Base-by-base conservation (phyloP, 345 rosid species). In the Nephelium lappaceum region DNA sequence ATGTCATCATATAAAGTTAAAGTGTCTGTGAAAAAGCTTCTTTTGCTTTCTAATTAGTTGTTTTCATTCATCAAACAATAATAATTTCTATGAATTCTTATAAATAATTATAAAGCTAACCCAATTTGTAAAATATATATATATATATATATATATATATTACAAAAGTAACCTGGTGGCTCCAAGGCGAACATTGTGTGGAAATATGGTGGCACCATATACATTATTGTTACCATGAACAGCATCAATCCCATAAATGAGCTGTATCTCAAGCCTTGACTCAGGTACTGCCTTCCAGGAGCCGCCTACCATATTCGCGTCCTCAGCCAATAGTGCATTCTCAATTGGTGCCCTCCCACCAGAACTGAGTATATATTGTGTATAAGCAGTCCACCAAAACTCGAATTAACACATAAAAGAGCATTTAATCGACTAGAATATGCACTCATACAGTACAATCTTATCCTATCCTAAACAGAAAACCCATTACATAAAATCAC, bases 121-220 rank as follows among this genome's bases (percentile, higher is more conserved):
- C 36, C 36, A 1, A n/a, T n/a, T n/a, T n/a, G n/a, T n/a, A n/a
- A n/a, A n/a, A n/a, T n/a, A 31, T 2, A 31, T 31, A 31, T 31
- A 31, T 31, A 31, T 31, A 31, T 31, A 31, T 27, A 27, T 27
- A 27, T 27, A 27, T 2, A 31, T 31, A 25, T 39, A 77, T 73
- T 11, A 76, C 14, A 74, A 75, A 72, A 39, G 81, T 12, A 58
- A 93, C 99, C 98, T 89, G 19, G 97, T 89, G 62, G 98, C 95
- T 43, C 99, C 99, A 69, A 95, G 98, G 63, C 91, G 89, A 72
- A 95, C 73, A 82, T 95, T 95, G 79, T 92, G 99, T 45, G 99
- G 99, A 77, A 92, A 95, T 70, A 93, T 69, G 5, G 99, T 95
- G 83, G 98, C 87, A 31, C 98, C 99, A 71, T 86, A 92, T 72